Evolutionary conservation across 164 flowering plant species (phyloP).

Genomic region (Aristolochia fimbriata): DNA sequence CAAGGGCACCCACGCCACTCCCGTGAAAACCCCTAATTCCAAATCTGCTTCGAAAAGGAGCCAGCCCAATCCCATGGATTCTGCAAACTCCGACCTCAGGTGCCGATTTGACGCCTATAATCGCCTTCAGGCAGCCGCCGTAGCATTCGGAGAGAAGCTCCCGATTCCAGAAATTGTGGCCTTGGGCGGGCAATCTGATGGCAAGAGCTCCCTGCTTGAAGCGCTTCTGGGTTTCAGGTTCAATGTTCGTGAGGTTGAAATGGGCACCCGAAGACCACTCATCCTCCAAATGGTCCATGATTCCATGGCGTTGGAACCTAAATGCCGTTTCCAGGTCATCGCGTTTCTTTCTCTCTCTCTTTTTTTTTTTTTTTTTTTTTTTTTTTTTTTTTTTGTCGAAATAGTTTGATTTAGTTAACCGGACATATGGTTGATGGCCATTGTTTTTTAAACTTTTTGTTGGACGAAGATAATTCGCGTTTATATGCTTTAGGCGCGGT

Average conservation of each 20-base stretch:
- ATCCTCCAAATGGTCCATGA: conserved; percentile 97
- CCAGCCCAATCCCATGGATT: conserved; percentile 1
- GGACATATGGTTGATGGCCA: too few relatives aligned
- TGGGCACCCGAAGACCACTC: conserved; percentile 95
- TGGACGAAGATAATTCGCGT: too few relatives aligned
- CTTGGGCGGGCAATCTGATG: conserved; percentile 96
- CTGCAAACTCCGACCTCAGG: conserved; percentile 20
- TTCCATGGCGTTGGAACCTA: conserved; percentile 70
- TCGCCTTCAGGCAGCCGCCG: conserved; percentile 82
- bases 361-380: too few relatives aligned
- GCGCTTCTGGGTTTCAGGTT: conserved; percentile 93
- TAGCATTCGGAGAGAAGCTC: conserved; percentile 94
- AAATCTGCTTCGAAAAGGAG: conserved; percentile 13
- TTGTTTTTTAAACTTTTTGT: too few relatives aligned
- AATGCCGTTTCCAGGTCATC: conserved; percentile 85
- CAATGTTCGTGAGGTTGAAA: conserved; percentile 95
- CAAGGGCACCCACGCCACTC: conserved; percentile 31
- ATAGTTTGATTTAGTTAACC: too few relatives aligned
- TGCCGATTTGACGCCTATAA: conserved; percentile 93
- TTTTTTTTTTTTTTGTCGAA: not conserved
- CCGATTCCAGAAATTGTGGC: conserved; percentile 98
- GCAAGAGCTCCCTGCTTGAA: conserved; percentile 94
- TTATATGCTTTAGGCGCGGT: too few relatives aligned
- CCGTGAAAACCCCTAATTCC: conserved; percentile 45
- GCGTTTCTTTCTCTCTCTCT: not conserved